Evolutionary conservation across 352 stramenopile species (phyloP).

Genomic region (Elongisporangium undulatum): DNA sequence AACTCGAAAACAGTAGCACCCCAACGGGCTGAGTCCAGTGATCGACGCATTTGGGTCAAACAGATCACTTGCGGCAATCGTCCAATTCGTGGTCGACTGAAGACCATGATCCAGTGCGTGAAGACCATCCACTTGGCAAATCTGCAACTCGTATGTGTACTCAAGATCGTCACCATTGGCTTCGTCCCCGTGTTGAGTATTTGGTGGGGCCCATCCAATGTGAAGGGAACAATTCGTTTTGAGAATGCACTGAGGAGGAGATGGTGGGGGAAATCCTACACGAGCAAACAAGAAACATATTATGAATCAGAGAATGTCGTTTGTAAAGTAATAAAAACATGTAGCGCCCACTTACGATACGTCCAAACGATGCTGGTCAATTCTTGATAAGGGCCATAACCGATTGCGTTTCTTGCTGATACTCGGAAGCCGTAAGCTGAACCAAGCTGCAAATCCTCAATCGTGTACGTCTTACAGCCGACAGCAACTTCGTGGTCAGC

Average conservation of each 20-base stretch:
- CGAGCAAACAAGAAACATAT: conserved; percentile 1
- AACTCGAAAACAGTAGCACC: conserved; percentile 22
- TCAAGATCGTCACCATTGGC: neutral
- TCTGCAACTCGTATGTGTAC: conserved; percentile 17
- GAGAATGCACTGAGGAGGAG: conserved; percentile 10
- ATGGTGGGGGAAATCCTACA: conserved; percentile 17
- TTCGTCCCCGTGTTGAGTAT: neutral
- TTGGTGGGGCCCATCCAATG: conserved; percentile 10
- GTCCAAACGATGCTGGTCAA: conserved; percentile 13
- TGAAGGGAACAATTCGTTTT: conserved; percentile 17
- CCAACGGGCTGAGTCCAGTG: conserved; percentile 12
- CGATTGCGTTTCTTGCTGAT: conserved; percentile 15
- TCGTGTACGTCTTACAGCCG: conserved; percentile 2
- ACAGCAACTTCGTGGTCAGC: conserved; percentile 8
- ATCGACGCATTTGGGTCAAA: conserved; percentile 3
- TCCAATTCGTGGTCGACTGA: conserved; percentile 5
- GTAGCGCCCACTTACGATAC: conserved; percentile 9
- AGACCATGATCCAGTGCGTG: conserved; percentile 6
- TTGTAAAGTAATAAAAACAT: conserved; percentile 1
- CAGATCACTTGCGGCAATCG: neutral
- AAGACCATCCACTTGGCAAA: conserved; percentile 9
- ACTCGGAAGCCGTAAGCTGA: conserved; percentile 16
- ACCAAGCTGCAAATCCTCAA: conserved; percentile 7
- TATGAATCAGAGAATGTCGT: neutral
- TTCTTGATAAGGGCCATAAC: conserved; percentile 8